Evolutionary conservation across 1,139 yeast species (phyloP), one percentile per base, ranked within the genome.

Genomic region (Lodderomyces metapsilosis): DNA sequence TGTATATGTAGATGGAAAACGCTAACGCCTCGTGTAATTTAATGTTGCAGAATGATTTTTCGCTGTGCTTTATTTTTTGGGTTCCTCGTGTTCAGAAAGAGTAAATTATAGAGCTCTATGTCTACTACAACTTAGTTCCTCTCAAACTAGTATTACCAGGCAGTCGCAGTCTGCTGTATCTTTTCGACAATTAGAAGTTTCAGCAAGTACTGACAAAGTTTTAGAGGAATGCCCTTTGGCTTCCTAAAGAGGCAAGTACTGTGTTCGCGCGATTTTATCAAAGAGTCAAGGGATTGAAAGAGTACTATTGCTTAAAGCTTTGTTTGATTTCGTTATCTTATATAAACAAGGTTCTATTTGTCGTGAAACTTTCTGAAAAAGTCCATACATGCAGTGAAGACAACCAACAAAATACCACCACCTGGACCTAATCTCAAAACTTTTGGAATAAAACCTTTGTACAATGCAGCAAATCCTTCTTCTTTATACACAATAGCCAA

Each of bases 351-450:
- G 24, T 17, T 30, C 37, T 49, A 43, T 41, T 52, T 51, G 42
- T 66, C 64, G 50, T 84, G 85, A 46, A 75, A 49, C 12, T 77
- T 71, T 68, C 95, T 79, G 74, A 92, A 92, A 73, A 89, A 88
- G 62, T 91, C 96, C 95, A 91, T 89, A 55, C 92, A 82, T 28
- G 91, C 76, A 39, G 97, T 88, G 74, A 89, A 92, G 15, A 94
- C 98, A 41, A 94, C 98, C 62, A 92, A 76, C 59, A 94, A 74
- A 54, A 94, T 91, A 72, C 98, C 98, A 62, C 98, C 99, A 59
- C 98, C 98, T 47, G 98, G 98, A 43, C 98, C 98, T 55, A 94
- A 77, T 77, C 98, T 84, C 62, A 92, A 77, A 16, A 94, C 98
- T 76, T 94, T 94, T 54, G 99, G 98, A 54, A 92, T 64, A 79